phyloP scores from a whole-genome alignment of 2,329 filamentous ascomycete species.

The Monosporascus sp. region DNA sequence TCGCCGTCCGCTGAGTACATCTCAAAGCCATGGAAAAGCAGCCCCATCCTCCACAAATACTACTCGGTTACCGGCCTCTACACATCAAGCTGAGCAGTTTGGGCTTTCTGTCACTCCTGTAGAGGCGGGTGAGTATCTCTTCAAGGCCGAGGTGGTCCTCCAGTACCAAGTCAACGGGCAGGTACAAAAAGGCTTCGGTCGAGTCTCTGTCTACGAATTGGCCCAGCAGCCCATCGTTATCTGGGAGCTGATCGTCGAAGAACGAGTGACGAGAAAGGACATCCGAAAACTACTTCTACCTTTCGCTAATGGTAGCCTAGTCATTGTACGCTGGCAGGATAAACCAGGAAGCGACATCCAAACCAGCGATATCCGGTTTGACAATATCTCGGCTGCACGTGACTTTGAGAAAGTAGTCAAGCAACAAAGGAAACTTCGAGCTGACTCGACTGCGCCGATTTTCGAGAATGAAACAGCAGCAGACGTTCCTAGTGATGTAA shows the following conservation, averaged over 20 bases:
- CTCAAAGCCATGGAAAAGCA: too few species aligned
- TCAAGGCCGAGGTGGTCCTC: neutral
- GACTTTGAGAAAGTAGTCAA: conserved; percentile 4
- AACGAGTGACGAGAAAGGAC: conserved; percentile 10
- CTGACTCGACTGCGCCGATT: neutral
- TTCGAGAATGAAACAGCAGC: neutral
- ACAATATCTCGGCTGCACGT: conserved; percentile 2
- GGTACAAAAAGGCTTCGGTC: neutral
- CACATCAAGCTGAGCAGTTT: too few species aligned
- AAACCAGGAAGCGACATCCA: neutral
- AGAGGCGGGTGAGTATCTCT: neutral
- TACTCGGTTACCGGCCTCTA: too few species aligned
- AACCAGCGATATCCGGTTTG: conserved; percentile 6
- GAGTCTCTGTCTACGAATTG: conserved; percentile 9
- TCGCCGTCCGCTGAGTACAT: too few species aligned
- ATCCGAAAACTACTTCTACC: conserved; percentile 9
- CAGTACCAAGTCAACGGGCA: neutral
- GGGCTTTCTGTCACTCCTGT: neutral
- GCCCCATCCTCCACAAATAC: too few species aligned
- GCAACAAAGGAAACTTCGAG: neutral
- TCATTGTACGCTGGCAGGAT: conserved; percentile 7
- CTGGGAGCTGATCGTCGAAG: conserved; percentile 10
- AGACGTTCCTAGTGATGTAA: too few species aligned
- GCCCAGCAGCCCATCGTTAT: conserved; percentile 3
- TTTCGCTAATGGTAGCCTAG: conserved; percentile 3